A percentile compares a stretch with the other conserved stretches of the same genome.
These are phyloP conservation scores for Ceratobasidium sp. DNA, from an alignment of 1,284 basidiomycete genomes.

Conservation along the genomic window DNA sequence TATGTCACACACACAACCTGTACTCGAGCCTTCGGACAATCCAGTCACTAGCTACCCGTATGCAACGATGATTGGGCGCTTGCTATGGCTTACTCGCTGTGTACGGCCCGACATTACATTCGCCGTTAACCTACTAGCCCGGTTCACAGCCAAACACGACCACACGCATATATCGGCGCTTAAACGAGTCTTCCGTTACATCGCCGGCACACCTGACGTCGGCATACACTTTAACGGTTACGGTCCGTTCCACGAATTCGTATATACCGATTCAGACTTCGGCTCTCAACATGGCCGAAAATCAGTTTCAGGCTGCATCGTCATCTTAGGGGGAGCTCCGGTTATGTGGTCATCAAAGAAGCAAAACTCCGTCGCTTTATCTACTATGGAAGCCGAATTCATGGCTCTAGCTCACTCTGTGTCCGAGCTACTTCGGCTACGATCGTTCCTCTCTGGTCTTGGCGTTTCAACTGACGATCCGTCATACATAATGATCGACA, in stretches of 20 bases:
- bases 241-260: conserved; percentile 3
- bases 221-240: conserved; percentile 34
- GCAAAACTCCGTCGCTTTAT: conserved; percentile 31
- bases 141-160: neutral
- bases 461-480: neutral
- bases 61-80: conserved; percentile 11
- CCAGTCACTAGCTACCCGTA: conserved; percentile 2
- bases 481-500: conserved; percentile 49
- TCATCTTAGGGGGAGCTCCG: conserved; percentile 40
- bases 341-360: neutral
- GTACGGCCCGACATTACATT: conserved; percentile 20
- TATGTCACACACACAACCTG: neutral
- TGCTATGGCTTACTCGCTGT: conserved; percentile 14
- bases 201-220: conserved; percentile 3
- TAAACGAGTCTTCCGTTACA: conserved; percentile 3
- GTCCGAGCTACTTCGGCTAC: conserved; percentile 48
- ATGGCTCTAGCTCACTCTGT: conserved; percentile 20
- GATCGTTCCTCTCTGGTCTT: neutral
- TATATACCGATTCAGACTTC: conserved; percentile 35
- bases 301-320: conserved; percentile 5
- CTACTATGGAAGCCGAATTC: conserved; percentile 47
- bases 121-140: neutral
- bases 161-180: neutral
- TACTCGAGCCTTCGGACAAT: conserved; percentile 24
- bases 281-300: conserved; percentile 13